A percentile compares a stretch with the other conserved stretches of the same genome.
phyloP scores from a whole-genome alignment of 176 grass and related monocot genomes.

The Bonia amplexicaulis region DNA sequence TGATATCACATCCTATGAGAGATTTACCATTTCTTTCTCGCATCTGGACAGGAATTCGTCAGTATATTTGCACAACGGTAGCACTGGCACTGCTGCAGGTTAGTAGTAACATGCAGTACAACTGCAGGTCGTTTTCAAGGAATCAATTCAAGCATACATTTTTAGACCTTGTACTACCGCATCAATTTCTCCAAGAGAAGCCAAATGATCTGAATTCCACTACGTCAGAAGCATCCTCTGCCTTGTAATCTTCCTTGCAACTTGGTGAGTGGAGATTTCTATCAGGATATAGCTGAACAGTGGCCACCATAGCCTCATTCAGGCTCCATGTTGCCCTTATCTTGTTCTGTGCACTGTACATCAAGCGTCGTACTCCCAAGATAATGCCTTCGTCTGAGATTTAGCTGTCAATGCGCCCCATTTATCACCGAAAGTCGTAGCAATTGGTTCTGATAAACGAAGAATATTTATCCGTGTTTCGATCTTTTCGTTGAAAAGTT shows the following conservation, averaged over 20 bases:
- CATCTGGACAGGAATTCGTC: not conserved
- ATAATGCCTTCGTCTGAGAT: not conserved
- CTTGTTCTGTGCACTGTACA: not conserved
- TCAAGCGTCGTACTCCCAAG: not conserved
- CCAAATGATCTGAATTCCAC: slow-evolving; percentile 3
- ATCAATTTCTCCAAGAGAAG: slow-evolving; percentile 8
- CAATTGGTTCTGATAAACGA: not conserved
- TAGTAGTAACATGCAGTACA: not conserved
- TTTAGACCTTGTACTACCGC: slow-evolving; percentile 15
- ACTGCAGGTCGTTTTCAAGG: slow-evolving; percentile 29
- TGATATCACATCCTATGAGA: not conserved
- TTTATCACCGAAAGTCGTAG: slow-evolving; percentile 29
- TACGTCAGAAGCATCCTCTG: slow-evolving; percentile 12
- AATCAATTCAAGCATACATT: slow-evolving; percentile 29
- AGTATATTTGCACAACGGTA: not conserved
- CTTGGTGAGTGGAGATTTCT: slow-evolving; percentile 20
- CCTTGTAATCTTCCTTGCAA: not conserved
- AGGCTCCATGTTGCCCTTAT: slow-evolving; percentile 14
- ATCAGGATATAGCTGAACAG: slow-evolving; percentile 13
- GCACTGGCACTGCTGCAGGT: not conserved
- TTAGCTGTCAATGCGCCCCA: slow-evolving; percentile 4
- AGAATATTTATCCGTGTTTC: slow-evolving; percentile 22
- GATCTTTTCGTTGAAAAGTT: slow-evolving; percentile 23
- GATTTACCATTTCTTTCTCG: not conserved
- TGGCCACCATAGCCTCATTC: slow-evolving; percentile 2